Percentiles rank a stretch among this genome's conserved stretches.
phyloP scores from a whole-genome alignment of 2,329 filamentous ascomycete species.

The Zymoseptoria brevis region DNA sequence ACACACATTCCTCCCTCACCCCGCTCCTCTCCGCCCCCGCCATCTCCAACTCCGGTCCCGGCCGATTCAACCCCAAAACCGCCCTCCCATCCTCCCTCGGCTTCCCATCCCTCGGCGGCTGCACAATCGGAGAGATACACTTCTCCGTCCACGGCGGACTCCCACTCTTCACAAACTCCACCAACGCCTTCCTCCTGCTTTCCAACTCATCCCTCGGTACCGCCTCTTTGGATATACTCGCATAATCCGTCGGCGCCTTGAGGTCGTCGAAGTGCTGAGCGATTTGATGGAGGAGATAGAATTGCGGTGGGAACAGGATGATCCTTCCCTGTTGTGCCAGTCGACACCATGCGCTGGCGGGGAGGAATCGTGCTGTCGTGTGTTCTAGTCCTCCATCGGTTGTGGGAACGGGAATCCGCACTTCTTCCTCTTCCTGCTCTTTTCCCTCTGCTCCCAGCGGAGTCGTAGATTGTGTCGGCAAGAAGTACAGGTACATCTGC shows the following conservation, averaged over 20 bases:
- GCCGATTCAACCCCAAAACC: slow-evolving; percentile 46
- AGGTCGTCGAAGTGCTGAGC: slow-evolving; percentile 27
- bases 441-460: slow-evolving; percentile 20
- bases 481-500: slow-evolving; percentile 93
- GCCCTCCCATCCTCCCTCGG: slow-evolving; percentile 41
- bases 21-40: slow-evolving; percentile 37
- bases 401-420: slow-evolving; percentile 59
- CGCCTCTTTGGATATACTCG: slow-evolving; percentile 18
- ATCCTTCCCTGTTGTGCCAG: slow-evolving; percentile 58
- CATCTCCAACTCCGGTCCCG: slow-evolving; percentile 48
- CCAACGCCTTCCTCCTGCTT: slow-evolving; percentile 45
- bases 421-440: slow-evolving; percentile 34
- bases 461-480: slow-evolving; percentile 48
- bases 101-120: slow-evolving; percentile 31
- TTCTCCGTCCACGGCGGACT: slow-evolving; percentile 38
- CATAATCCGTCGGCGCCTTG: slow-evolving; percentile 25
- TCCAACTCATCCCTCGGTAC: slow-evolving; percentile 34
- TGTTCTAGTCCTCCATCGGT: slow-evolving; percentile 62
- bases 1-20: slow-evolving; percentile 47
- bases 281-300: slow-evolving; percentile 57
- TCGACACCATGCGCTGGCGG: slow-evolving; percentile 60
- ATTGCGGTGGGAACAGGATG: slow-evolving; percentile 85
- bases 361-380: slow-evolving; percentile 71
- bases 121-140: slow-evolving; percentile 35
- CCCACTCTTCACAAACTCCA: slow-evolving; percentile 44